phyloP scores from a whole-genome alignment of 2,329 filamentous ascomycete species.

The Verticillium dahliae region DNA sequence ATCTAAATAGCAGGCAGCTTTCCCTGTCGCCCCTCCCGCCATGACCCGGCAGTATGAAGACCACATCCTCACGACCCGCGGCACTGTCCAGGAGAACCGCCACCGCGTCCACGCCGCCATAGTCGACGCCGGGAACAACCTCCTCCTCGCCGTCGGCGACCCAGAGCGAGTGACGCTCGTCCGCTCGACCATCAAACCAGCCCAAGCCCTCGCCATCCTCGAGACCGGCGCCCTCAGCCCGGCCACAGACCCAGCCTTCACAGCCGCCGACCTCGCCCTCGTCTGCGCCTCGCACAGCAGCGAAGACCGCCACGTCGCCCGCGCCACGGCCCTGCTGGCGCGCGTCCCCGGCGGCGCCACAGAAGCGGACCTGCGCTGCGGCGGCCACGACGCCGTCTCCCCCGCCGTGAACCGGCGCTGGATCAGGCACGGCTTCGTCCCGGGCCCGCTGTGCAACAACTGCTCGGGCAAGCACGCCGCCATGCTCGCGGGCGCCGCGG shows the following conservation, averaged over 20 bases:
- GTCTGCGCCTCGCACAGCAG: conserved; percentile 41
- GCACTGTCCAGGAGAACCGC: conserved; percentile 33
- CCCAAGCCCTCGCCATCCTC: conserved; percentile 35
- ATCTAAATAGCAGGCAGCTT: no score
- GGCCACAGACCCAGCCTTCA: conserved; percentile 19
- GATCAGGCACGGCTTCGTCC: conserved; percentile 28
- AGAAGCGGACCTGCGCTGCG: conserved; percentile 32
- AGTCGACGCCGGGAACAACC: conserved; percentile 26
- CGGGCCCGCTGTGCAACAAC: conserved; percentile 33
- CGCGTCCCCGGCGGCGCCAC: conserved; percentile 18
- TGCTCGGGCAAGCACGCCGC: conserved; percentile 42
- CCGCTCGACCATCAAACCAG: conserved; percentile 39
- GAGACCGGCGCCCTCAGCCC: conserved; percentile 31
- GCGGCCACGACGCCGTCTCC: conserved; percentile 30
- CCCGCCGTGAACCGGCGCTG: conserved; percentile 27
- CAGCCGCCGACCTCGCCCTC: conserved; percentile 34
- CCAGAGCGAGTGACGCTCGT: conserved; percentile 32
- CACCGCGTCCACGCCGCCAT: conserved; percentile 36
- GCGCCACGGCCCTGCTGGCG: conserved; percentile 28
- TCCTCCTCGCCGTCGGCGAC: conserved; percentile 33
- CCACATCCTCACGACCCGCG: conserved; percentile 27
- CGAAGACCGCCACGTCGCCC: conserved; percentile 31
- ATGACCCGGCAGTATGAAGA: conserved; percentile 12
- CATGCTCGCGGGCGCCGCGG: conserved; percentile 35
- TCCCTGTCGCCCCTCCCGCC: background rate